These are phyloP conservation scores for Acer saccharum DNA, from an alignment of 345 rosid genomes.

Conservation along the genomic window DNA sequence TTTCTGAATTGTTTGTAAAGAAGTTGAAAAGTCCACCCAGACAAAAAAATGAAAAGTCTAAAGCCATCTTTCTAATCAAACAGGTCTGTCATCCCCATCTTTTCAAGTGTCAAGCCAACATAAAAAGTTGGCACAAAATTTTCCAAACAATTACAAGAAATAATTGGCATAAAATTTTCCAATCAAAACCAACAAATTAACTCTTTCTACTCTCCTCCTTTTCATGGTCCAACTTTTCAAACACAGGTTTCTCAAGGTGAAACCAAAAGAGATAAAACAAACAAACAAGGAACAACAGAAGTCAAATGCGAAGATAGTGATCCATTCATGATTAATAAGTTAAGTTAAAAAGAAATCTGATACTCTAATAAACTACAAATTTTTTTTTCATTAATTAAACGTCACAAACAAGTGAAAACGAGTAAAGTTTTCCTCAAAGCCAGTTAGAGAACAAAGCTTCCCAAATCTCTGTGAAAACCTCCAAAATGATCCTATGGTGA, in stretches of 20 bases:
- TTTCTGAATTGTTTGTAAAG: not conserved
- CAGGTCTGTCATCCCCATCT: too few species aligned
- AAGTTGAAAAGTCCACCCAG: not conserved
- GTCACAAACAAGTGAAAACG: slow-evolving; percentile 13
- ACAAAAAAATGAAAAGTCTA: not conserved
- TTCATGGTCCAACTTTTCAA: not conserved
- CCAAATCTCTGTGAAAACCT: slow-evolving; percentile 72
- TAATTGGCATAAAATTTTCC: not conserved
- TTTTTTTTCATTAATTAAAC: not conserved
- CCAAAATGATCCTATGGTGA: slow-evolving; percentile 64
- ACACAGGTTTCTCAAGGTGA: not conserved
- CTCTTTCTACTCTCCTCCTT: not conserved
- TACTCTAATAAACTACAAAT: slow-evolving; percentile 4
- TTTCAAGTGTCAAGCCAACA: too few species aligned
- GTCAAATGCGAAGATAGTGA: not conserved
- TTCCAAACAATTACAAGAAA: too few species aligned
- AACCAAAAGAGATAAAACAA: not conserved
- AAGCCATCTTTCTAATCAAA: not conserved
- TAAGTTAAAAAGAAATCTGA: not conserved
- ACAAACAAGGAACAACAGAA: too few species aligned
- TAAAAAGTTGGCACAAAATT: too few species aligned
- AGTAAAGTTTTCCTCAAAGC: slow-evolving; percentile 12
- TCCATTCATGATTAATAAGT: not conserved
- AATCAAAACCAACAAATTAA: not conserved
- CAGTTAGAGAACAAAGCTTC: slow-evolving; percentile 56